Evolutionary conservation across 768 basidiomycete species (phyloP).

Genomic region (Xerocomellus dryophilus): DNA sequence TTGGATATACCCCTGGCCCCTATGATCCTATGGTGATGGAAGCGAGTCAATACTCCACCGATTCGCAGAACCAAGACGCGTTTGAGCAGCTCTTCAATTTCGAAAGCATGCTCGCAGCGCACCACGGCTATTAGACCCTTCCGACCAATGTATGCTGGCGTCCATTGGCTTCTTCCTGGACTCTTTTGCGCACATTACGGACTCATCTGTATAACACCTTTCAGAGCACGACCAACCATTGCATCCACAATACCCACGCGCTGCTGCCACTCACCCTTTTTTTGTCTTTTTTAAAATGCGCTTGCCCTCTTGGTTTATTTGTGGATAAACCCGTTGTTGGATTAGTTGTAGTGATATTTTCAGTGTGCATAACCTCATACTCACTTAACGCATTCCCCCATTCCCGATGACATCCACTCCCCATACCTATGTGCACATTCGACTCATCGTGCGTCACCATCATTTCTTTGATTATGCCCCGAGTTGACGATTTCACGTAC

Average conservation of each 20-base stretch:
- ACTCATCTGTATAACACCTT: constrained; percentile 32
- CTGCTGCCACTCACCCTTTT: constrained; percentile 27
- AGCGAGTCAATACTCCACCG: constrained; percentile 30
- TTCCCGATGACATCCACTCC: constrained; percentile 8
- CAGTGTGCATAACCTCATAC: constrained; percentile 30
- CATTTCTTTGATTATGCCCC: constrained; percentile 24
- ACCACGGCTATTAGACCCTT: constrained; percentile 32
- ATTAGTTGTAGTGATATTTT: constrained; percentile 36
- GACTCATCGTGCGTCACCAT: constrained; percentile 20
- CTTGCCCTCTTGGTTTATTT: constrained; percentile 30
- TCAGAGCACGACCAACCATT: constrained; percentile 16
- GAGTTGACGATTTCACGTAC: constrained; percentile 35
- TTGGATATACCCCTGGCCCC: constrained; percentile 22
- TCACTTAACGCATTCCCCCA: constrained; percentile 21
- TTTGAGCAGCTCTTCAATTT: constrained; percentile 39
- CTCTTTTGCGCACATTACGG: constrained; percentile 24
- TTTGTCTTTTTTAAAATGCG: constrained; percentile 16
- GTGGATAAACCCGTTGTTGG: constrained; percentile 37
- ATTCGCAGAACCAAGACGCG: constrained; percentile 32
- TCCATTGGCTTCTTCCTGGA: constrained; percentile 32
- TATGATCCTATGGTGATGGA: constrained; percentile 30
- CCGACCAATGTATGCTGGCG: constrained; percentile 36
- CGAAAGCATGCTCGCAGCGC: constrained; percentile 33
- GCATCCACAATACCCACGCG: constrained; percentile 30
- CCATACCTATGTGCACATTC: constrained; percentile 1